A percentile compares a stretch with the other conserved stretches of the same genome.
Conservation (phyloP, 768 basidiomycete genomes). For the Trametes cubensis region DNA sequence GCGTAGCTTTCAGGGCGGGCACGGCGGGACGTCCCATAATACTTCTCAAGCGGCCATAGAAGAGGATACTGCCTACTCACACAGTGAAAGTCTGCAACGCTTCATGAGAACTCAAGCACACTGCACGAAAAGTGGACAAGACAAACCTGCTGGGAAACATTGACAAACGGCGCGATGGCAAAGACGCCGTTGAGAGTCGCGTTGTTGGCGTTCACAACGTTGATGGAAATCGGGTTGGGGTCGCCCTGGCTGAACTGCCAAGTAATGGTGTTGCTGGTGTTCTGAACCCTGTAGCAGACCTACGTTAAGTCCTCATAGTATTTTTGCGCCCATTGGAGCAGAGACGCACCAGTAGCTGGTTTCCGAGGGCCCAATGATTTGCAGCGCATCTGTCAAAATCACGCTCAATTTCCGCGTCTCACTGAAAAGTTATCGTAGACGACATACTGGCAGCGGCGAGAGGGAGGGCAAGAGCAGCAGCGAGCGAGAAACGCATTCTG, state of each 20-base stretch:
- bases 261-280: constrained; percentile 38
- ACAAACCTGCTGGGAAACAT: constrained; percentile 33
- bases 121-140: neutral
- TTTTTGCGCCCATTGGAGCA: neutral
- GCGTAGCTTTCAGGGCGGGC: neutral
- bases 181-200: constrained; percentile 41
- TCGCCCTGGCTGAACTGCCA: constrained; percentile 39
- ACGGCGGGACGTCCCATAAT: neutral
- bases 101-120: neutral
- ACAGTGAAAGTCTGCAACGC: constrained; percentile 25
- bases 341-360: constrained; percentile 36
- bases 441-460: constrained; percentile 31
- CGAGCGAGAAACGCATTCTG: constrained; percentile 35
- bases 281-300: constrained; percentile 36
- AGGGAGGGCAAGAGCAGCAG: constrained; percentile 33
- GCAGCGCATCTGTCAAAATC: constrained; percentile 32
- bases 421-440: constrained; percentile 1
- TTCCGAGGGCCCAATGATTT: constrained; percentile 35
- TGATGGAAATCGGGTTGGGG: constrained; percentile 38
- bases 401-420: neutral
- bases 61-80: neutral
- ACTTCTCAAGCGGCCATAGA: neutral
- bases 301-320: no score
- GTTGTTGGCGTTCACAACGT: constrained; percentile 37
- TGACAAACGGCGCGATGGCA: constrained; percentile 38